Conservation (phyloP, 2,329 filamentous ascomycete genomes). For the Stylonectria norvegica region DNA sequence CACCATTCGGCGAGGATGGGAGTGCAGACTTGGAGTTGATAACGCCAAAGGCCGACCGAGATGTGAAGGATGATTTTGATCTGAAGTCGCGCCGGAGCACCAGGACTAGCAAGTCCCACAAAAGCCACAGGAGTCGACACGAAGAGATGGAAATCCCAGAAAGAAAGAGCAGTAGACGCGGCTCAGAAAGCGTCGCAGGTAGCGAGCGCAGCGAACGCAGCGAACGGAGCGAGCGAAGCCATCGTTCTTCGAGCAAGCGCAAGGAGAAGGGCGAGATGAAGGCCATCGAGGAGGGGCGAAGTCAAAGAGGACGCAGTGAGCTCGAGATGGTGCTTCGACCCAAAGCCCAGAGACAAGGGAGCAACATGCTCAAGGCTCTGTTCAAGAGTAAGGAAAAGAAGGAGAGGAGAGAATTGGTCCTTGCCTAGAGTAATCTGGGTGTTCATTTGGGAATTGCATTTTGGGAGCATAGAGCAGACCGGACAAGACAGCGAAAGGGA, state of each 20-base stretch:
- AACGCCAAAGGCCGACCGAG: conserved; percentile 52
- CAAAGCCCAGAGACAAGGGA: conserved; percentile 44
- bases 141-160: conserved; percentile 22
- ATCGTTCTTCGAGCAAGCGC: conserved; percentile 29
- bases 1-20: conserved; percentile 44
- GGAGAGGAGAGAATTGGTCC: conserved; percentile 33
- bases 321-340: conserved; percentile 42
- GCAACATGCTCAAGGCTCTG: conserved; percentile 55
- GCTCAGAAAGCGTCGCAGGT: conserved; percentile 36
- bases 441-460: conserved; percentile 6
- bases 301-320: conserved; percentile 34
- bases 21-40: conserved; percentile 55
- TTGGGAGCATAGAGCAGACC: conserved; percentile 1
- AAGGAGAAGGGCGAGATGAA: conserved; percentile 31
- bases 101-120: conserved; percentile 30
- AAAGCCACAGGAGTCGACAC: conserved; percentile 27
- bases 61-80: conserved; percentile 42
- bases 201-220: conserved; percentile 34
- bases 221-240: too few relatives aligned
- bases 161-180: conserved; percentile 17
- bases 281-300: conserved; percentile 36
- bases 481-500: neutral
- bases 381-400: conserved; percentile 55
- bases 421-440: conserved; percentile 22
- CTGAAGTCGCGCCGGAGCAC: conserved; percentile 36